phyloP scores from a whole-genome alignment of 768 basidiomycete species.

The Candolleomyces eurysporus region DNA sequence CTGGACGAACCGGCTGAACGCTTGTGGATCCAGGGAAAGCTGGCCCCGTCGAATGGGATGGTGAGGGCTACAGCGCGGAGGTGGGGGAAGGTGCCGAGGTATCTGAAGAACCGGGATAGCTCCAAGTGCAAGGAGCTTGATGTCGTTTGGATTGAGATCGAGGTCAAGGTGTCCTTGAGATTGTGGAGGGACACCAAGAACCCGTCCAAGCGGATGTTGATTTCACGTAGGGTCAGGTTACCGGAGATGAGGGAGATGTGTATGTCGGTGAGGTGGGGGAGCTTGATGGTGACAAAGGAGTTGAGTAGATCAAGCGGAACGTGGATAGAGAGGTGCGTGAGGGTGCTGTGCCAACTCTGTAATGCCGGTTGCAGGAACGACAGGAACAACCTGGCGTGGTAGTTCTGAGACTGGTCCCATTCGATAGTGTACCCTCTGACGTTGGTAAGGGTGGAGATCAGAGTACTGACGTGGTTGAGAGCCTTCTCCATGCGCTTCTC shows the following conservation, averaged over 20 bases:
- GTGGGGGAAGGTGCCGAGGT: conserved; percentile 37
- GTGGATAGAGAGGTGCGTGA: conserved; percentile 35
- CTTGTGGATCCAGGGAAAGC: conserved; percentile 26
- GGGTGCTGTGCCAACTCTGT: conserved; percentile 24
- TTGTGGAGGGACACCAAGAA: conserved; percentile 46
- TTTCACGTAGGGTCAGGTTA: conserved; percentile 23
- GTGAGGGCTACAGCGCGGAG: conserved; percentile 36
- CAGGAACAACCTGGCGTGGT: conserved; percentile 35
- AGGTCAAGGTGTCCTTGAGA: conserved; percentile 34
- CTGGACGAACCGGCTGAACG: conserved; percentile 34
- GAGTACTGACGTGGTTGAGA: conserved; percentile 28
- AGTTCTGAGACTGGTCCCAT: conserved; percentile 34
- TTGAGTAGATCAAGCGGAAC: conserved; percentile 36
- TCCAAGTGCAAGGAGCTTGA: conserved; percentile 32
- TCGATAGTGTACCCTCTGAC: conserved; percentile 36
- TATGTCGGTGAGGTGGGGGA: conserved; percentile 35
- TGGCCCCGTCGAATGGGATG: conserved; percentile 46
- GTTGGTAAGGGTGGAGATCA: conserved; percentile 29
- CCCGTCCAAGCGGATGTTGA: conserved; percentile 36
- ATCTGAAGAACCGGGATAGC: conserved; percentile 34
- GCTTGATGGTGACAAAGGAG: conserved; percentile 27
- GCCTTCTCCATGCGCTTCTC: conserved; percentile 37
- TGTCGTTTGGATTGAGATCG: conserved; percentile 36
- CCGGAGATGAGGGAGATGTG: conserved; percentile 35
- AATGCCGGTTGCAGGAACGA: conserved; percentile 37